Percentiles rank a stretch among this genome's conserved stretches.
Conservation (phyloP, 2,329 filamentous ascomycete genomes). For the Hymenotorrendiella dingleyae region DNA sequence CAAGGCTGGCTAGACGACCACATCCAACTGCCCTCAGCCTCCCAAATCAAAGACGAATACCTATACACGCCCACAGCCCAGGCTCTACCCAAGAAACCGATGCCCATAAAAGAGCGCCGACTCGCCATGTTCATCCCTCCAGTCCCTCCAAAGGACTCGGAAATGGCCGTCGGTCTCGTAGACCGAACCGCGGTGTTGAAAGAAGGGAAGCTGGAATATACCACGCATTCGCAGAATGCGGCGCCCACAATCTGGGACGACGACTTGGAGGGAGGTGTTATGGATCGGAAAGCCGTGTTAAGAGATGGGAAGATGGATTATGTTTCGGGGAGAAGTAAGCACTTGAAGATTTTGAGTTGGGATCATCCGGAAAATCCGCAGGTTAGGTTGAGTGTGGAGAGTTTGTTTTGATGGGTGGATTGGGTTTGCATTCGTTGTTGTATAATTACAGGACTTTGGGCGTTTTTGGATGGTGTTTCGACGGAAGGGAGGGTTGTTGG, state of each 20-base stretch:
- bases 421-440: no score
- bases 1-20: background rate
- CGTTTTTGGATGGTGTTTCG: no score
- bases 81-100: background rate
- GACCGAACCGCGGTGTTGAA: conserved; percentile 1
- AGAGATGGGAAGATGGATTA: background rate
- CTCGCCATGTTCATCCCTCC: conserved; percentile 4
- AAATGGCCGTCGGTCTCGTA: background rate
- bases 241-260: no score
- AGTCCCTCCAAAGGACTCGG: background rate
- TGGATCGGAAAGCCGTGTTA: conserved; percentile 1
- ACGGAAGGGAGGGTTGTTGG: no score
- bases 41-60: background rate
- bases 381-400: no score
- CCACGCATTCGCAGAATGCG: no score
- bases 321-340: no score
- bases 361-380: no score
- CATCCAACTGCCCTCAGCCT: background rate
- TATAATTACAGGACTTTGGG: no score
- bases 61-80: background rate
- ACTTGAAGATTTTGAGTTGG: no score
- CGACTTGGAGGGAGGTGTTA: no score
- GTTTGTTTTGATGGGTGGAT: no score
- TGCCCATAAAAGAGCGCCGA: conserved; percentile 1
- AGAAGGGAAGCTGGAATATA: background rate